Evolutionary conservation across 2,329 filamentous ascomycete genomes (phyloP).

Genomic region (Xylariales sp.): DNA sequence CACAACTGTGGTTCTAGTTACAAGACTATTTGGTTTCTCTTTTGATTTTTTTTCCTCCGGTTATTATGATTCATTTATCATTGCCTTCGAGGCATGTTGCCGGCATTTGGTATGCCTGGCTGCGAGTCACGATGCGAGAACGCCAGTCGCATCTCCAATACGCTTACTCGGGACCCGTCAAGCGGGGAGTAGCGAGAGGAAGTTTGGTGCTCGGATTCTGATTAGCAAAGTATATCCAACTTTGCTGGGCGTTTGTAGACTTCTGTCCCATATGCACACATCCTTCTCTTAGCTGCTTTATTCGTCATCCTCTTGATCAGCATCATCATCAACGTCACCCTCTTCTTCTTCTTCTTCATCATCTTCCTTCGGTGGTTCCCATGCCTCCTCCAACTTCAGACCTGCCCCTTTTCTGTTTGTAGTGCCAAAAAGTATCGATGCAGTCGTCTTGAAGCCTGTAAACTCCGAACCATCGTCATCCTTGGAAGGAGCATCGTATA

Average conservation of each 20-base stretch:
- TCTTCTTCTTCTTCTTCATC: conserved; percentile 52
- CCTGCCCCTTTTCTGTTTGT: conserved; percentile 60
- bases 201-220: neutral
- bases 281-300: conserved; percentile 35
- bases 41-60: too few relatives aligned
- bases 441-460: conserved; percentile 50
- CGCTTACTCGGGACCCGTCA: conserved; percentile 3
- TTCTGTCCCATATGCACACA: conserved; percentile 16
- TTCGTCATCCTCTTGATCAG: conserved; percentile 45
- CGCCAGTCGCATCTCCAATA: neutral
- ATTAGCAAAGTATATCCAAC: conserved; percentile 15
- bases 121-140: neutral
- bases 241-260: conserved; percentile 18
- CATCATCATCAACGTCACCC: too few relatives aligned
- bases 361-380: conserved; percentile 59
- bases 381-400: conserved; percentile 77
- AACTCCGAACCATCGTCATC: conserved; percentile 42
- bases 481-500: conserved; percentile 70
- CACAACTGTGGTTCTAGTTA: too few relatives aligned
- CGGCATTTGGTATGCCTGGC: too few relatives aligned
- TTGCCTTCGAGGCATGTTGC: too few relatives aligned
- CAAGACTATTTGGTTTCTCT: too few relatives aligned
- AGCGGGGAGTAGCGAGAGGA: conserved; percentile 9
- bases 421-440: conserved; percentile 50
- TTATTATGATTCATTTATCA: too few relatives aligned